These are phyloP conservation scores for Selaginella tamariscina DNA, from an alignment of 75 land plant species.

Conservation along the genomic window DNA sequence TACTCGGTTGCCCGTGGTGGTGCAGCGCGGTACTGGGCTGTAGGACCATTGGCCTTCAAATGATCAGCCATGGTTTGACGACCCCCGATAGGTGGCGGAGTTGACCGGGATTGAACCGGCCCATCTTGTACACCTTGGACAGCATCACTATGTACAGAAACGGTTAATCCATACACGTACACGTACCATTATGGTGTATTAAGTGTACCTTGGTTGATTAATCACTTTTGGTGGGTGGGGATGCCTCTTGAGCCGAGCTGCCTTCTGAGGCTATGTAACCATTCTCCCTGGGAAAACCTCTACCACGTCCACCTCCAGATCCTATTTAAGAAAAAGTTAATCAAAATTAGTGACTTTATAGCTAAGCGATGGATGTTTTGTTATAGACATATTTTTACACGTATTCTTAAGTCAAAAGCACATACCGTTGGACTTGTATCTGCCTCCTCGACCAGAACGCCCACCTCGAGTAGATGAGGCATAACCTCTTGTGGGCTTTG, in stretches of 20 bases:
- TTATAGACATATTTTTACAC: too few relatives aligned
- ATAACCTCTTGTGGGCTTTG: not conserved
- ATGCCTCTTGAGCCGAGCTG: not conserved
- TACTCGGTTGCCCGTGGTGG: not conserved
- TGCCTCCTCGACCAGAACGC: not conserved
- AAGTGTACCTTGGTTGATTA: not conserved
- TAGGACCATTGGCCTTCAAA: not conserved
- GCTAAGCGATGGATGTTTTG: too few relatives aligned
- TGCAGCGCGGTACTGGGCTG: too few relatives aligned
- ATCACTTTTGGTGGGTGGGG: not conserved
- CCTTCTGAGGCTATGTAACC: not conserved
- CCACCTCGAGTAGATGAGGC: not conserved
- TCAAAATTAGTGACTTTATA: too few relatives aligned
- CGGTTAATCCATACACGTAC: too few relatives aligned
- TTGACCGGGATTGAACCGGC: too few relatives aligned
- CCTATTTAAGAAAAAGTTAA: not conserved
- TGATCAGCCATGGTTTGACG: not conserved
- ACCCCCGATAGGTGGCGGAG: not conserved
- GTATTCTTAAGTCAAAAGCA: not conserved
- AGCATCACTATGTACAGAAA: too few relatives aligned
- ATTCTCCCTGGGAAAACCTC: not conserved
- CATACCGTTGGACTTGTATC: not conserved
- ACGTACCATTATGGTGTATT: too few relatives aligned
- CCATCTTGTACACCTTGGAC: too few relatives aligned
- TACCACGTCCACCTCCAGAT: not conserved